phyloP scores from a whole-genome alignment of 768 basidiomycete genomes.

The Chiua virens region DNA sequence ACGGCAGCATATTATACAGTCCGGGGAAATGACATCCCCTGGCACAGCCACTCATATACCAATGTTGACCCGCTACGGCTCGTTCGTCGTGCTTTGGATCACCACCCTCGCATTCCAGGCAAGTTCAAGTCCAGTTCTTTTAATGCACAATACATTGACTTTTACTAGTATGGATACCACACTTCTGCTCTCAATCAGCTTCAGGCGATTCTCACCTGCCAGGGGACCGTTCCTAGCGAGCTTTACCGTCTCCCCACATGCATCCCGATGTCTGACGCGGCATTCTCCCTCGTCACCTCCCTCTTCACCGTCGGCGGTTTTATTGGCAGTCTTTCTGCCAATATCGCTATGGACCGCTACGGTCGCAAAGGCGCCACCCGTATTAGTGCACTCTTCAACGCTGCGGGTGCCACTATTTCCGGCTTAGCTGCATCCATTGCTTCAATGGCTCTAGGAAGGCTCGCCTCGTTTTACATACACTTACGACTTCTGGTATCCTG shows the following conservation, averaged over 20 bases:
- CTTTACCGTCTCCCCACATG: slow-evolving; percentile 61
- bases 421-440: slow-evolving; percentile 55
- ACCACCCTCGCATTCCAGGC: slow-evolving; percentile 59
- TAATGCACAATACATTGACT: neutral
- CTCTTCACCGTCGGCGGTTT: slow-evolving; percentile 89
- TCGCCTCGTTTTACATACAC: slow-evolving; percentile 15
- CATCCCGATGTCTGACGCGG: slow-evolving; percentile 73
- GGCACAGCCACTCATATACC: too few relatives aligned
- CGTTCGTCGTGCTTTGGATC: slow-evolving; percentile 67
- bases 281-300: slow-evolving; percentile 82
- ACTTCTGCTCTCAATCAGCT: slow-evolving; percentile 91
- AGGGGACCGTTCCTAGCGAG: slow-evolving; percentile 19
- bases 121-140: slow-evolving; percentile 1
- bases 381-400: slow-evolving; percentile 54
- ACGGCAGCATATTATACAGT: too few relatives aligned
- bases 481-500: neutral
- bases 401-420: slow-evolving; percentile 66
- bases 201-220: slow-evolving; percentile 75
- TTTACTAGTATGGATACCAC: slow-evolving; percentile 80
- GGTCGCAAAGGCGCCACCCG: slow-evolving; percentile 72
- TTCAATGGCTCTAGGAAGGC: slow-evolving; percentile 68
- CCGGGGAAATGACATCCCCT: too few relatives aligned
- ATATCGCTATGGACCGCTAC: slow-evolving; percentile 63
- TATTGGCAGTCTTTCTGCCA: slow-evolving; percentile 68
- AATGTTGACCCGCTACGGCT: slow-evolving; percentile 52